These are phyloP conservation scores for Monosporascus sp. DNA, from an alignment of 2,329 filamentous ascomycete species.

Conservation along the genomic window DNA sequence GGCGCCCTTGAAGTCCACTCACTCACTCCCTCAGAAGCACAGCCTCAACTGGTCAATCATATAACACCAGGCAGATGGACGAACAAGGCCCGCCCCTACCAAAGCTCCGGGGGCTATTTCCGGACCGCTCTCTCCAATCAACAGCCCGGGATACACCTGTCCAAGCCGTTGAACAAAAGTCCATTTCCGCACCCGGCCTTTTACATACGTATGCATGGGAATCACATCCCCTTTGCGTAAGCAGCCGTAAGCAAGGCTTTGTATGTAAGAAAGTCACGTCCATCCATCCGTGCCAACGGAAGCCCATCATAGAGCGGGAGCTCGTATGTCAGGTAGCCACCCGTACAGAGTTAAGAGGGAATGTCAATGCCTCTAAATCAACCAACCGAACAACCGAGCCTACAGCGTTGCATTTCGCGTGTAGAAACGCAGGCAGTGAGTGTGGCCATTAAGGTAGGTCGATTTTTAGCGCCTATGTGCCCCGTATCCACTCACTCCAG, in stretches of 20 bases:
- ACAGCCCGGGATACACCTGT: background rate
- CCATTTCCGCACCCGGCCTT: background rate
- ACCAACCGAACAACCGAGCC: background rate
- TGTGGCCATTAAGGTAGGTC: too few relatives aligned
- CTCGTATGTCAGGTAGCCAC: too few relatives aligned
- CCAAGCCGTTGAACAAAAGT: background rate
- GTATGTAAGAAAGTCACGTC: background rate
- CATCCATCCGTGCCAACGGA: background rate
- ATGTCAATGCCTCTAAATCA: too few relatives aligned
- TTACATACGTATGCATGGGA: background rate
- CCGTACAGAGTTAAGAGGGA: too few relatives aligned
- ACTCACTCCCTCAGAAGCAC: too few relatives aligned
- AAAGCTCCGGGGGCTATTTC: too few relatives aligned
- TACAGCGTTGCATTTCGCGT: background rate
- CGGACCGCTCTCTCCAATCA: background rate
- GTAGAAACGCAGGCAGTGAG: background rate
- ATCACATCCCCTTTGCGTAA: background rate
- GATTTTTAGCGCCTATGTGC: background rate
- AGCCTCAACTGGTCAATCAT: too few relatives aligned
- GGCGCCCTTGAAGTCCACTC: too few relatives aligned
- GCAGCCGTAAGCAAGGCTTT: background rate
- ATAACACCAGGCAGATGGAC: too few relatives aligned
- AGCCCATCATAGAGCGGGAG: too few relatives aligned
- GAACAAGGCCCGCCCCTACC: too few relatives aligned
- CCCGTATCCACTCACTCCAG: background rate